A percentile compares a stretch with the other conserved stretches of the same genome.
Evolutionary conservation across 257 asterid species (phyloP).

Genomic region (Forsythia suspensa): DNA sequence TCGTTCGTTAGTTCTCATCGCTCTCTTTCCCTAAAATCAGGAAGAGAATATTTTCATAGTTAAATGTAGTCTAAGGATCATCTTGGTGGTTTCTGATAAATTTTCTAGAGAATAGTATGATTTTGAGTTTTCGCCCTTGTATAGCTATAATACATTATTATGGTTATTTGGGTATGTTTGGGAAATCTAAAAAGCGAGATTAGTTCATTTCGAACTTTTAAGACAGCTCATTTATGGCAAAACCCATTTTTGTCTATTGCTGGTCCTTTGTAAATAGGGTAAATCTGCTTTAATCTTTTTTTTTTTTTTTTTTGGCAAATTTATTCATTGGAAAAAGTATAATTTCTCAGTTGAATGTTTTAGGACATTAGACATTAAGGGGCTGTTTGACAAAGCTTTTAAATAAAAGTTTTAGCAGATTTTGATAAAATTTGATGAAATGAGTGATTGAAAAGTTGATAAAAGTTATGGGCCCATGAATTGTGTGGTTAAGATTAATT

Average conservation of each 20-base stretch:
- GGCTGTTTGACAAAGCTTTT: no score
- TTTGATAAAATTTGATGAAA: no score
- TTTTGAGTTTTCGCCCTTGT: not conserved
- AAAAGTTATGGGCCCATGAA: no score
- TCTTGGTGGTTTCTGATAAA: not conserved
- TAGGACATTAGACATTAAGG: no score
- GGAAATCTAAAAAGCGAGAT: not conserved
- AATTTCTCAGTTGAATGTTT: not conserved
- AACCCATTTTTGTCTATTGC: not conserved
- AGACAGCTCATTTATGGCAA: not conserved
- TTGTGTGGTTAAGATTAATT: no score
- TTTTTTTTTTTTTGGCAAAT: not conserved
- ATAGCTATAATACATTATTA: not conserved
- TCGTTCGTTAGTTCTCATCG: not conserved
- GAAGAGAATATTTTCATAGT: not conserved
- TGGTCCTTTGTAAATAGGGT: not conserved
- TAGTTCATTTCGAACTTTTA: not conserved
- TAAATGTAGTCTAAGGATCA: not conserved
- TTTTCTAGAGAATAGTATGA: not conserved
- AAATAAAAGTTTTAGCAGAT: no score
- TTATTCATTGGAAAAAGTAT: not conserved
- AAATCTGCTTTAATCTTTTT: not conserved
- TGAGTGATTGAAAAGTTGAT: no score
- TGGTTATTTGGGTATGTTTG: not conserved
- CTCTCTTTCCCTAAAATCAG: not conserved